Evolutionary conservation across 2,329 filamentous ascomycete species (phyloP), one percentile per base, ranked within the genome.

Genomic region (Alternaria infectoria): DNA sequence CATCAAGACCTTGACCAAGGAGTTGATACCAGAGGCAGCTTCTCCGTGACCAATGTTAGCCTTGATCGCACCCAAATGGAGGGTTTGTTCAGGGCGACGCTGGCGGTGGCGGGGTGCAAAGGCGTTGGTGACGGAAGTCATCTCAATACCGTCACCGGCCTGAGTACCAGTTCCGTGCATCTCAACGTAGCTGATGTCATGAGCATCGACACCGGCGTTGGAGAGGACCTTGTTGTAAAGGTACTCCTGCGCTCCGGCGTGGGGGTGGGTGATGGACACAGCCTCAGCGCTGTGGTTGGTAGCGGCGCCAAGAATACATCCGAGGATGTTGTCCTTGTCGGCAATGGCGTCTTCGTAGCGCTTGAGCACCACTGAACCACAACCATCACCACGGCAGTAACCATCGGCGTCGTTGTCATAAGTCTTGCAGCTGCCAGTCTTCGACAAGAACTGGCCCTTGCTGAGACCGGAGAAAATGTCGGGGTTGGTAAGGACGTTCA

Each of bases 141-240:
- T 94, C 77, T 97, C 93, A 5, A 89, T 91, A 8, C 89, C 89
- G 74, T 97, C 93, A 64, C 92, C 93, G 30, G 91, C 92, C 78
- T 96, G 92, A 0, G 92, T 97, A 30, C 93, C 93, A 3, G 93
- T 97, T 13, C 92, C 93, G 77, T 97, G 93, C 89, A 96, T 93
- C 80, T 96, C 93, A 9, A 97, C 89, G 73, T 95, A 96, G 78
- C 89, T 89, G 52, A 97, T 86, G 66, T 94, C 91, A 54, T 89
- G 86, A 2, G 92, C 90, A 72, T 94, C 89, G 21, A 96, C 86
- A 62, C 90, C 90, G 45, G 91, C 90, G 46, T 91, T 87, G 51
- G 90, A 86, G 1, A 96, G 84, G 26, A 96, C 89, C 43, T 87
- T 84, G 59, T 87, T 86, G 72, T 91, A 95, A 11, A 96, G 82